A percentile compares a stretch with the other conserved stretches of the same genome.
Conservation (phyloP, 495 filamentous ascomycete genomes). For the Tuber indicum region DNA sequence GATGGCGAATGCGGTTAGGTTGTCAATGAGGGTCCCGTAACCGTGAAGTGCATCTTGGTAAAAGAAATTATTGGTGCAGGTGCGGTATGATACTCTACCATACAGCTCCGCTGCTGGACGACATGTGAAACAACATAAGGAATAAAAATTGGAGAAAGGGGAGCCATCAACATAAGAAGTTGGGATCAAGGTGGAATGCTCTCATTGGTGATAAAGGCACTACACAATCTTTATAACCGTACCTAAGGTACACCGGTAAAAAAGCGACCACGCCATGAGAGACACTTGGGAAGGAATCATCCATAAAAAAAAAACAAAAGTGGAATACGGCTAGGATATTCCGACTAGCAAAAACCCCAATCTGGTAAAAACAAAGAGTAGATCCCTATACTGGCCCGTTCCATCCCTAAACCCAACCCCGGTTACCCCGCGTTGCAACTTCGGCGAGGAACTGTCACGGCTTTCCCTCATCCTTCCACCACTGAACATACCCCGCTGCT, state of each 20-base stretch:
- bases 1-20: background rate
- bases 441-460: background rate
- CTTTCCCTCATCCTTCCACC: background rate
- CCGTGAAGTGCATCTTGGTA: accelerated
- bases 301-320: background rate
- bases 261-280: background rate
- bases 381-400: no score
- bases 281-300: background rate
- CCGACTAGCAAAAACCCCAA: background rate
- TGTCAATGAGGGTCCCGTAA: background rate
- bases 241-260: background rate
- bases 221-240: background rate
- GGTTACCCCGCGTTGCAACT: background rate
- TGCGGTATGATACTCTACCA: background rate
- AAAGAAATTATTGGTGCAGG: background rate
- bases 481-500: background rate
- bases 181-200: background rate
- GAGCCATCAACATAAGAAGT: background rate
- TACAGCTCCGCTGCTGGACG: background rate
- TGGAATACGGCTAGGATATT: background rate
- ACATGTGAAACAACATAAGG: background rate
- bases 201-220: background rate
- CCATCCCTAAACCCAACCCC: background rate
- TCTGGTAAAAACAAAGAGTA: background rate
- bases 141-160: background rate